A percentile compares a stretch with the other conserved stretches of the same genome.
Evolutionary conservation across 1,139 yeast genomes (phyloP).

Genomic region (Candida glucosophila): DNA sequence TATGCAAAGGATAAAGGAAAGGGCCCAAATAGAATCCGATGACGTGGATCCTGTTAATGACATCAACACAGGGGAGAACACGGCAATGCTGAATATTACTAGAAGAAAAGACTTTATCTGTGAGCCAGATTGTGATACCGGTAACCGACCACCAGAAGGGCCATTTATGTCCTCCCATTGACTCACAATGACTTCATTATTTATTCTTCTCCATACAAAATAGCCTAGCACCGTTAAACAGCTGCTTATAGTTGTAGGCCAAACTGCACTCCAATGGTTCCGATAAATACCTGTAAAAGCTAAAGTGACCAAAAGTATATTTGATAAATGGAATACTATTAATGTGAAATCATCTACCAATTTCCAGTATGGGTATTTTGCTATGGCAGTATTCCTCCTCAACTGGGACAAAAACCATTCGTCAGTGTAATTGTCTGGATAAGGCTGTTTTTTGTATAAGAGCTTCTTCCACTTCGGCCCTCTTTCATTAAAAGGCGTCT

Average conservation of each 20-base stretch:
- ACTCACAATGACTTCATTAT: neutral
- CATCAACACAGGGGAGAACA: constrained; percentile 82
- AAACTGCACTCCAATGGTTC: constrained; percentile 34
- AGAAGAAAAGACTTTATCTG: constrained; percentile 59
- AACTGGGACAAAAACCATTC: constrained; percentile 69
- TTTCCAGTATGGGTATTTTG: constrained; percentile 54
- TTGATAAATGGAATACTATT: constrained; percentile 57
- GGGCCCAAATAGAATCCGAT: constrained; percentile 92
- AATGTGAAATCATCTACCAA: constrained; percentile 62
- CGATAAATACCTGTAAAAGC: constrained; percentile 53
- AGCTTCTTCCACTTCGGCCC: constrained; percentile 61
- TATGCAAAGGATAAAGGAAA: constrained; percentile 69
- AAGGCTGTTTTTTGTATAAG: constrained; percentile 80
- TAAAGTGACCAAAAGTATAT: constrained; percentile 50
- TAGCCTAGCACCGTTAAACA: constrained; percentile 20
- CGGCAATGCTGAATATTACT: constrained; percentile 60
- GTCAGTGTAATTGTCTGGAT: constrained; percentile 89
- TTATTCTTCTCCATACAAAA: constrained; percentile 9
- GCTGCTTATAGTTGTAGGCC: constrained; percentile 23
- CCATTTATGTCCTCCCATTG: constrained; percentile 2
- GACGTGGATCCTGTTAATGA: constrained; percentile 85
- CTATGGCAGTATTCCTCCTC: constrained; percentile 68
- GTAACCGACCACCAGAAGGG: constrained; percentile 9
- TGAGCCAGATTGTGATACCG: neutral
- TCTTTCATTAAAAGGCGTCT: too few species aligned